Evolutionary conservation across 495 filamentous ascomycete genomes (phyloP), one percentile per base, ranked within the genome.

Genomic region (Acidomyces sp.): DNA sequence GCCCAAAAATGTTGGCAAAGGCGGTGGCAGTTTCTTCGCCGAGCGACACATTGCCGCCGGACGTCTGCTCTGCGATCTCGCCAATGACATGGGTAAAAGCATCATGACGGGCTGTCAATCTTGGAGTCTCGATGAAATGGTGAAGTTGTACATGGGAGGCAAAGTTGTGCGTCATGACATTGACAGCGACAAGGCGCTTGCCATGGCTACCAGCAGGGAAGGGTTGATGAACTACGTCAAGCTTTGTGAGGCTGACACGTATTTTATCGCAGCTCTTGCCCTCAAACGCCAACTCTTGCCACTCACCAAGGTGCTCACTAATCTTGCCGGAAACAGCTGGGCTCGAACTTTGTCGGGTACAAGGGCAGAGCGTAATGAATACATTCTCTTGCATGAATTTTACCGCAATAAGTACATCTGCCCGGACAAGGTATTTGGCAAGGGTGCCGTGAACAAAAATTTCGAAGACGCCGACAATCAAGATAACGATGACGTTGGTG

Each of bases 41-140:
- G 90, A 97, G 55, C 75, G 88, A 45, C 82, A 92, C 58, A 60
- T 96, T 29, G 82, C 92, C 53, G 74, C 87, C 42, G 90, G 90
- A 31, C 77, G 90, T 45, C 66, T 97, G 37, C 69, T 95, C 35
- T 96, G 92, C 57, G 90, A 97, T 69, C 67, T 95, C 40, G 85
- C 78, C 27, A 97, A 97, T 54, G 90, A 97, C 45, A 82, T 92
- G 56, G 90, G 90, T 60, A 95, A 94, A 62, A 69, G 72, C 59
- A 54, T 88, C 34, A 96, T 93, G 86, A 81, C 74, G 46, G 92
- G 92, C 65, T 97, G 90, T 56, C 86, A 93, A 57, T 90, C 85
- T 3, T 97, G 92, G 92, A 93, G 78, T 62, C 68, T 97, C 58
- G 90, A 85, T 0, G 90, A 97, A 60, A 97, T 97, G 83, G 93